A percentile compares a stretch with the other conserved stretches of the same genome.
These are phyloP conservation scores for Maudiozyma serrabonitensis DNA, from an alignment of 805 yeast genomes.

Conservation along the genomic window DNA sequence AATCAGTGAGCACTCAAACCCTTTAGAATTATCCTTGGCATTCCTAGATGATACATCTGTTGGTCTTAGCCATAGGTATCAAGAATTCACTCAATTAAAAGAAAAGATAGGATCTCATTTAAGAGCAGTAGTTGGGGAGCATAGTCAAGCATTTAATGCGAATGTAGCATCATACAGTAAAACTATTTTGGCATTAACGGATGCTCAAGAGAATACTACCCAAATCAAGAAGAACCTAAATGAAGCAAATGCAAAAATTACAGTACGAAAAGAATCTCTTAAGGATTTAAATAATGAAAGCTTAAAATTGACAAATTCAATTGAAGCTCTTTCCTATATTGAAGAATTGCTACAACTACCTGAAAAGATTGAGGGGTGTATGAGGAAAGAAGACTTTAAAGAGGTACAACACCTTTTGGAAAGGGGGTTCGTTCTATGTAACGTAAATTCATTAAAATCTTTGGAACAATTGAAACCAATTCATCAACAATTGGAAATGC, in stretches of 20 bases:
- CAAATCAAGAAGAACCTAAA: constrained; percentile 41
- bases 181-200: constrained; percentile 51
- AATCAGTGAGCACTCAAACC: constrained; percentile 52
- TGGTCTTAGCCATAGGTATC: constrained; percentile 70
- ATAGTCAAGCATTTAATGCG: constrained; percentile 75
- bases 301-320: constrained; percentile 52
- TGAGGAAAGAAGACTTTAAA: constrained; percentile 62
- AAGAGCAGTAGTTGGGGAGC: constrained; percentile 64
- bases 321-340: constrained; percentile 60
- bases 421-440: constrained; percentile 37
- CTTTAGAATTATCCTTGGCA: constrained; percentile 75
- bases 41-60: constrained; percentile 80
- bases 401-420: constrained; percentile 51
- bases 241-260: constrained; percentile 40
- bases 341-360: constrained; percentile 52
- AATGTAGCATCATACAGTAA: constrained; percentile 77
- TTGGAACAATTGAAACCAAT: constrained; percentile 44
- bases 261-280: constrained; percentile 46
- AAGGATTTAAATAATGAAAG: constrained; percentile 58
- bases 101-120: constrained; percentile 47
- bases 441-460: constrained; percentile 45
- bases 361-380: constrained; percentile 50
- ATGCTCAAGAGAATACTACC: constrained; percentile 51
- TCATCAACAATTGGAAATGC: constrained; percentile 44
- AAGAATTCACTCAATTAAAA: constrained; percentile 57